phyloP scores from a whole-genome alignment of 192 early-diverging fungal genomes.

The Podochytrium sp. region DNA sequence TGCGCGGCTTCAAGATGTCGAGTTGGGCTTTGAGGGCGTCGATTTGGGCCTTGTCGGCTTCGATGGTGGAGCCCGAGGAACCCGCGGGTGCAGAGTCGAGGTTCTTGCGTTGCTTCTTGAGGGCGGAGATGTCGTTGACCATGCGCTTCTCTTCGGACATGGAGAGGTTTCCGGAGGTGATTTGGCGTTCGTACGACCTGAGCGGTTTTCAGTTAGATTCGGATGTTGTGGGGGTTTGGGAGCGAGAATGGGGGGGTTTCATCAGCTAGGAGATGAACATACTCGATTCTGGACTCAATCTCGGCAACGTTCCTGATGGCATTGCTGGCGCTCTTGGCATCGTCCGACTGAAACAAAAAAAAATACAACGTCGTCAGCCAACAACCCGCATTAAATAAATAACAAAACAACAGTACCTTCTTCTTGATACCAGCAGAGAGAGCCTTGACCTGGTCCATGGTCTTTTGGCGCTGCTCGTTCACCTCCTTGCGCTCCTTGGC shows the following conservation, averaged over 20 bases:
- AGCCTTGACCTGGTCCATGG: conserved; percentile 72
- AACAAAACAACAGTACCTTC: conserved; percentile 60
- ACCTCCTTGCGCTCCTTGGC: conserved; percentile 73
- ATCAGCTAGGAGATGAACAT: conserved; percentile 38
- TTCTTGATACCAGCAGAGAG: conserved; percentile 78
- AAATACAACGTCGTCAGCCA: no score
- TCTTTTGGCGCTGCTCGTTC: conserved; percentile 69
- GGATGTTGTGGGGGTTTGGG: no score
- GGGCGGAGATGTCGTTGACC: conserved; percentile 77
- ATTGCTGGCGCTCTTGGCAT: conserved; percentile 73
- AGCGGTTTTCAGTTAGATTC: no score
- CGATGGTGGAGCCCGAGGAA: conserved; percentile 44
- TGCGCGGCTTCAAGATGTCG: conserved; percentile 54
- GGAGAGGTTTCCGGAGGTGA: conserved; percentile 75
- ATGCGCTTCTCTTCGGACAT: conserved; percentile 88
- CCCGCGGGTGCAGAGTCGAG: conserved; percentile 55
- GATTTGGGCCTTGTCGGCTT: conserved; percentile 70
- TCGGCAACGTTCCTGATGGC: conserved; percentile 81
- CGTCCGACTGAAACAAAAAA: conserved; percentile 66
- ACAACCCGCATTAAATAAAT: no score
- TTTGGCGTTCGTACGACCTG: conserved; percentile 77
- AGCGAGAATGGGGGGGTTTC: no score
- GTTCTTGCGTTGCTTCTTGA: conserved; percentile 76
- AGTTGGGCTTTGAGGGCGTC: conserved; percentile 53
- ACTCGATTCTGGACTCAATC: conserved; percentile 76